Conservation (phyloP, 495 filamentous ascomycete species). For the Cercophora newfieldiana region DNA sequence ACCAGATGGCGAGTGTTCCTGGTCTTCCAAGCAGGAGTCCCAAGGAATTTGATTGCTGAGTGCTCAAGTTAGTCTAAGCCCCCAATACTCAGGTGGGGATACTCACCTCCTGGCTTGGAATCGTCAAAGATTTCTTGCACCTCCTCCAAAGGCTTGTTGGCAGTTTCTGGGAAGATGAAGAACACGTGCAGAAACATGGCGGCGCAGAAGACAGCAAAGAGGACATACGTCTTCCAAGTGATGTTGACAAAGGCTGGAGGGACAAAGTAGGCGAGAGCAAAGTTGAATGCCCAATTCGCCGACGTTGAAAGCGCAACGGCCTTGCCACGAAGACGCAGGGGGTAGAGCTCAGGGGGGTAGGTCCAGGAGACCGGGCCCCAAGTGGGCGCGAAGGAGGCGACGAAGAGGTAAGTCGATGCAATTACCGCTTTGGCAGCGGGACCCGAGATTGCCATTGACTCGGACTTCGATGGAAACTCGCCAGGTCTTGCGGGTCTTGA, state of each 20-base stretch:
- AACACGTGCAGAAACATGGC: slow-evolving; percentile 72
- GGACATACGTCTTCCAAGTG: slow-evolving; percentile 69
- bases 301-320: slow-evolving; percentile 72
- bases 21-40: slow-evolving; percentile 71
- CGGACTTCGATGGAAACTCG: slow-evolving; percentile 40
- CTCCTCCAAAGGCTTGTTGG: slow-evolving; percentile 80
- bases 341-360: slow-evolving; percentile 75
- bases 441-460: slow-evolving; percentile 54
- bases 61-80: slow-evolving; percentile 18
- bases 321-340: slow-evolving; percentile 70
- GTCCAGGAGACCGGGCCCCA: slow-evolving; percentile 74
- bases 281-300: slow-evolving; percentile 79
- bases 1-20: slow-evolving; percentile 37
- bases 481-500: slow-evolving; percentile 39
- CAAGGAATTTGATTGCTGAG: slow-evolving; percentile 60
- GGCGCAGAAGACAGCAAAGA: slow-evolving; percentile 76
- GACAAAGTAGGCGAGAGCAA: slow-evolving; percentile 76
- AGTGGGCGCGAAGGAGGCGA: slow-evolving; percentile 73
- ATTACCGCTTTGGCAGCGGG: slow-evolving; percentile 68
- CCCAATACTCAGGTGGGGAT: not conserved
- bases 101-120: slow-evolving; percentile 28
- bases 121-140: slow-evolving; percentile 69
- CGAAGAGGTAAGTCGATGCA: slow-evolving; percentile 76
- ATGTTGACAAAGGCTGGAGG: slow-evolving; percentile 74
- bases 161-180: slow-evolving; percentile 81